Conservation (phyloP, 192 early-diverging fungal species). For the Radiomyces spectabilis region DNA sequence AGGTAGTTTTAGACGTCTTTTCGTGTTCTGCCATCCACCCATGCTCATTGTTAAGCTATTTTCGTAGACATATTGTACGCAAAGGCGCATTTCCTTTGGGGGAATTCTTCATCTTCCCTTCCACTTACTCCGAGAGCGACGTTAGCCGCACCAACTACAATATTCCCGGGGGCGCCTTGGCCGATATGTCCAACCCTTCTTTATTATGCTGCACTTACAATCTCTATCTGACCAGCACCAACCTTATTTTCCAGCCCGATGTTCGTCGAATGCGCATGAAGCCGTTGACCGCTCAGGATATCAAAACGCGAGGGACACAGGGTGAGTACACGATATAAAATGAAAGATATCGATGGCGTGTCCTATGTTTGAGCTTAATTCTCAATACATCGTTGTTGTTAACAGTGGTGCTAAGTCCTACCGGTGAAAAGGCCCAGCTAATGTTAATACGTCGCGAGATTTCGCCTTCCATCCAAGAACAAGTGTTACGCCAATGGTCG, state of each 20-base stretch:
- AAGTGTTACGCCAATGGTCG: constrained; percentile 14
- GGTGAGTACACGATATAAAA: not conserved
- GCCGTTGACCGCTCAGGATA: not conserved
- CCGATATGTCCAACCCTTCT: not conserved
- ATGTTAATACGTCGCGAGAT: not conserved
- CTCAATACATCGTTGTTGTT: not conserved
- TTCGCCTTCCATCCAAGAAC: constrained; percentile 3
- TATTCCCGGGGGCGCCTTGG: not conserved
- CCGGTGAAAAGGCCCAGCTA: constrained; percentile 6
- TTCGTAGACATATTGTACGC: constrained; percentile 12
- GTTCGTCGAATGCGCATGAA: constrained; percentile 12
- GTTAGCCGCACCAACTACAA: too few relatives aligned
- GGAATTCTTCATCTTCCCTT: constrained; percentile 18
- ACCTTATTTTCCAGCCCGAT: constrained; percentile 23
- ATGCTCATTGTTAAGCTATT: not conserved
- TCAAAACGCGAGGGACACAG: not conserved
- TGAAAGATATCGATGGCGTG: not conserved
- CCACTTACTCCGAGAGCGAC: not conserved
- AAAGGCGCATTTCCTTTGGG: constrained; percentile 20
- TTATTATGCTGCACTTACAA: constrained; percentile 22
- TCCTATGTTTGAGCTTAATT: not conserved
- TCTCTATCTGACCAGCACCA: constrained; percentile 20
- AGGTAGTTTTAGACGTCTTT: not conserved
- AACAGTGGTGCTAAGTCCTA: constrained; percentile 12
- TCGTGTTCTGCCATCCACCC: not conserved